Percentiles rank a stretch among this genome's conserved stretches.
phyloP scores from a whole-genome alignment of 78 protist species.

The Anaeramoeba ignava region DNA sequence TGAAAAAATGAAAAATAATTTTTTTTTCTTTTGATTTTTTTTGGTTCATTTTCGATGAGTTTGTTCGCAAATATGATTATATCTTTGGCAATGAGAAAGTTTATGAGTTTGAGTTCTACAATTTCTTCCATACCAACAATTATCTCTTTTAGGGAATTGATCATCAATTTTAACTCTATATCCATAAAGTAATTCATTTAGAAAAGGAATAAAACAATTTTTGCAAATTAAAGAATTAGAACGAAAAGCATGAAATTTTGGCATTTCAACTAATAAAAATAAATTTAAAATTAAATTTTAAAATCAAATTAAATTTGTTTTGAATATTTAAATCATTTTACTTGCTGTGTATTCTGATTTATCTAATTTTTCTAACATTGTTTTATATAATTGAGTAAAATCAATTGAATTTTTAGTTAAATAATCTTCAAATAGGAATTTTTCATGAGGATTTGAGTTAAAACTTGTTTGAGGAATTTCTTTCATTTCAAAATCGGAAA shows the following conservation, averaged over 20 bases:
- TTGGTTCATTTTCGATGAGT: too few relatives aligned
- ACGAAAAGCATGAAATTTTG: not conserved
- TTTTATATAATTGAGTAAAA: too few relatives aligned
- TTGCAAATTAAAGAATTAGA: not conserved
- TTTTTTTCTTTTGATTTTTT: too few relatives aligned
- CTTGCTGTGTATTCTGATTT: too few relatives aligned
- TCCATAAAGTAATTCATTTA: not conserved
- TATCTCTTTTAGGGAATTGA: not conserved
- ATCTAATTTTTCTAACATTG: too few relatives aligned
- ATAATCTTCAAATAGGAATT: too few relatives aligned
- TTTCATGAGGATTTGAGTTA: too few relatives aligned
- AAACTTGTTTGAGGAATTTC: too few relatives aligned
- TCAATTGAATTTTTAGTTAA: too few relatives aligned
- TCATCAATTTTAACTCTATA: not conserved
- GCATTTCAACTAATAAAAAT: not conserved
- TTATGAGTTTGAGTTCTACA: constrained; percentile 27
- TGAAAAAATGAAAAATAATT: too few relatives aligned
- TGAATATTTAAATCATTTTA: not conserved
- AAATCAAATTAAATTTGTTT: not conserved
- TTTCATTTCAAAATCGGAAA: too few relatives aligned
- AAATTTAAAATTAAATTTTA: not conserved
- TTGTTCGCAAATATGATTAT: constrained; percentile 21
- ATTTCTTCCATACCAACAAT: constrained; percentile 15
- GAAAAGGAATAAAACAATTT: not conserved
- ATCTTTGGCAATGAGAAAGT: not conserved